Evolutionary conservation across 148 eudicot genomes (phyloP), one percentile per base, ranked within the genome.

Genomic region (Rhododendron mucronatum): DNA sequence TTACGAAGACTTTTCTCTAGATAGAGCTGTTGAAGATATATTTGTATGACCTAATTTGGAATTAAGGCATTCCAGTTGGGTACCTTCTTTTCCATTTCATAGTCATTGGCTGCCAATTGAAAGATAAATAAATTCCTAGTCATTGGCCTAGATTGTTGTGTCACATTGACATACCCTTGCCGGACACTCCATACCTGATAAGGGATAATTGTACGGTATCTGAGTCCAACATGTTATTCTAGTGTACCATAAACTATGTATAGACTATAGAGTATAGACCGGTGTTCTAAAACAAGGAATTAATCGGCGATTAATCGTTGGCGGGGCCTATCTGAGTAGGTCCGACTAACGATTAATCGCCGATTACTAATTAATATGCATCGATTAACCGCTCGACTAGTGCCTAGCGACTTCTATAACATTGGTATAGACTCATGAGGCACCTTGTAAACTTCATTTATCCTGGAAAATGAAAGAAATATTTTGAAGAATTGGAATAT

Each of bases 21-120:
- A 45, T 67, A 28, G 26, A 67, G 55, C 78, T 83, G 59, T 69
- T 69, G 67, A 35, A 10, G 23, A 12, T 0, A 20, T 33, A 63
- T 65, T 63, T 63, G 55, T 7, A 47, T 71, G 47, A 10, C 21
- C 18, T 71, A 33, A 48, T 28, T 69, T 83, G 85, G 75, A 65
- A 83, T 47, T 48, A 28, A 65, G 77, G 76, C 78, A 67, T 83
- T 57, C 51, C 9, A 71, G 61, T 83, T 65, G 47, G 59, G 47
- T 48, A 30, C 74, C 47, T 84, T 84, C 47, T 84, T 84, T 50
- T 53, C 47, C n/a, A 35, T 30, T 28, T 74, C 12, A 50, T 84
- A 30, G 30, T 50, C 48, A 18, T 30, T 33, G 50, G 30, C 77
- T 55, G 61, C 61, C 61, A 55, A 18, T 55, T 7, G 5, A 55